Conservation (phyloP, 371 early-diverging fungal species). For the Umbelopsis sp. region DNA sequence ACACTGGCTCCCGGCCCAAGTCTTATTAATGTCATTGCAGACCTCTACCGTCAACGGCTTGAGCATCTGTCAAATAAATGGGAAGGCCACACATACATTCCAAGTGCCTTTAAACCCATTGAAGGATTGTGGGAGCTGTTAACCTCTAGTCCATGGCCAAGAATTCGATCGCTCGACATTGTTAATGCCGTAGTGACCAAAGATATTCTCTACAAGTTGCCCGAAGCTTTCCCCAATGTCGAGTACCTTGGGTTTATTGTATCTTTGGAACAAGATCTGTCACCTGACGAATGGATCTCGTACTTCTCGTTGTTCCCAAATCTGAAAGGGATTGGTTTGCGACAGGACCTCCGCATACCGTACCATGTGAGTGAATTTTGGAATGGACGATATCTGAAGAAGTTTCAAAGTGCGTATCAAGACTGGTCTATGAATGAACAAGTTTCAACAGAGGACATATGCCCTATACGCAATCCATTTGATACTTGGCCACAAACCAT, state of each 20-base stretch:
- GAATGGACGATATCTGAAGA: not conserved
- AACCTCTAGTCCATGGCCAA: not conserved
- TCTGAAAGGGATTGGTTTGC: conserved; percentile 3
- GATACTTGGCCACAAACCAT: conserved; percentile 16
- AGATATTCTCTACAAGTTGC: not conserved
- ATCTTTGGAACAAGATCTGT: not conserved
- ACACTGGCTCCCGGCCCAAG: not conserved
- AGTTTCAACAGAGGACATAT: not conserved
- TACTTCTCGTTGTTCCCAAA: conserved; percentile 3
- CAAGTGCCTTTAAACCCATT: conserved; percentile 2
- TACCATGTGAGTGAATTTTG: conserved; percentile 10
- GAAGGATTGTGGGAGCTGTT: not conserved
- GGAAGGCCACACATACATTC: conserved; percentile 13
- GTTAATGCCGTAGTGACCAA: conserved; percentile 8
- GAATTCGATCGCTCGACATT: not conserved
- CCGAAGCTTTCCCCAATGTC: not conserved
- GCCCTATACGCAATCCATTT: conserved; percentile 7
- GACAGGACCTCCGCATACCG: conserved; percentile 2
- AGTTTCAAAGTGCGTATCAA: conserved; percentile 4
- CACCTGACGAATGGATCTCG: conserved; percentile 2
- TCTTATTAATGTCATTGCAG: not conserved
- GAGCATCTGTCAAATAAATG: conserved; percentile 7
- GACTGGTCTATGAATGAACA: conserved; percentile 18
- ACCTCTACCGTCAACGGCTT: not conserved
- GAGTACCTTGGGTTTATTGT: conserved; percentile 10